Base-by-base conservation (phyloP, 345 rosid genomes). In the Euphorbia peplus region DNA sequence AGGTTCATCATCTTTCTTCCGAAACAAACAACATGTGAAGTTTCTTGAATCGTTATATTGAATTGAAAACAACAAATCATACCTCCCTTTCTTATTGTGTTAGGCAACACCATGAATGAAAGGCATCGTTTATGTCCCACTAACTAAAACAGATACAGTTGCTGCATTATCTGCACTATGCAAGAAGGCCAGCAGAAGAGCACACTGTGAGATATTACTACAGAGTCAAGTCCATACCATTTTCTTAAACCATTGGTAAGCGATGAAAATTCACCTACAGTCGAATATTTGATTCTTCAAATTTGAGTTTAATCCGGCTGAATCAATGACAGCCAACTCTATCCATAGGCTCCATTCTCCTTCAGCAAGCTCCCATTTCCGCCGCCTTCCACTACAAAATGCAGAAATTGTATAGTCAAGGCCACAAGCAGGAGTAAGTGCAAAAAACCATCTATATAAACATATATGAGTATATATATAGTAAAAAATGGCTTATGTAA, bases 111-210 rank as follows among this genome's bases (percentile, higher is more conserved):
- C 96, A 68, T 95, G 96, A 47, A 85, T 88, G 88, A 87, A 79
- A 79, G 89, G 93, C 69, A 87, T 90, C 48, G 91, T 89, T 71
- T 82, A 87, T 28, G 85, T 91, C 76, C 97, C 93, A 39, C 80
- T 81, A 73, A 89, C 87, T 65, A 84, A 85, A 73, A 70, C 60
- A 66, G 93, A 88, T 25, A 89, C 91, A 0, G 79, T 91, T 51
- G 60, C 88, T 15, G 95, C 93, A 28, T 78, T 93, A 61, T 91
- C 95, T 30, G 87, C 86, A 74, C 79, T 93, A 32, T 91, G 95
- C 70, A 93, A 93, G 70, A 91, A 91, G 78, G 96, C 99, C 84
- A 88, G 91, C 88, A 95, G 97, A 93, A 91, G 96, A 93, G 99
- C 91, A 82, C 73, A 76, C 88, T 95, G 88, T 87, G 98, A 90